Evolutionary conservation across 768 basidiomycete genomes (phyloP), one percentile per base, ranked within the genome.

Genomic region (Russula sp.): DNA sequence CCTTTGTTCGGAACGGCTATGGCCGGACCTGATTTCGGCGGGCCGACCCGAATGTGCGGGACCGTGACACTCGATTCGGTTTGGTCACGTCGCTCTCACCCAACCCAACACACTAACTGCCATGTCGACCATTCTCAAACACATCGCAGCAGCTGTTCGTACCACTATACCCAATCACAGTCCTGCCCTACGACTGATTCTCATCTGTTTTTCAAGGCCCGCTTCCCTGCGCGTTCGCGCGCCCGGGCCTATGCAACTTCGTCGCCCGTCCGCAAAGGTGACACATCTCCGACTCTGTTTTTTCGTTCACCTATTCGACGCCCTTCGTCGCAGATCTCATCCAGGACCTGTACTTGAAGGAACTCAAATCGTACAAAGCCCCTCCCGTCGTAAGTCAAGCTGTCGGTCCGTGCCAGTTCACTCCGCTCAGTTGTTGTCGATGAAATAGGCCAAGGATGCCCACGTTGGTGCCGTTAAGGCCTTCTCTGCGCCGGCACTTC

Each of bases 351-450:
- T 98, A 98, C 76, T 69, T 98, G 68, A 85, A 81, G 70, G 89
- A 96, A 78, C 81, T 98, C 69, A 95, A 90, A 76, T 74, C 82
- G 5, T 98, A 95, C 84, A 96, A 92, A 79, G 80, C 90, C 43
- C 77, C 84, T 39, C 76, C 83, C 6, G 73, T 72, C 49, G 93
- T 94, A 69, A 73, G 90, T 81, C n/a, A 5, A 35, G 29, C 11
- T 20, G 32, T 61, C 49, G 29, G 3, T 39, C 5, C 53, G 43
- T 36, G 22, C 25, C 20, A n/a, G 36, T 57, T 64, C 41, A 47
- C 20, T 47, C 41, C 46, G 36, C 38, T 54, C 43, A 51, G 52
- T 32, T 16, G n/a, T 62, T 39, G 20, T 14, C 7, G 39, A 51
- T 47, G 20, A 60, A 34, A 50, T 68, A 98, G 95, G 83, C 88